Percentiles rank a stretch among this genome's conserved stretches.
phyloP scores from a whole-genome alignment of 495 filamentous ascomycete genomes.

The Aspergillus heteromorphus region DNA sequence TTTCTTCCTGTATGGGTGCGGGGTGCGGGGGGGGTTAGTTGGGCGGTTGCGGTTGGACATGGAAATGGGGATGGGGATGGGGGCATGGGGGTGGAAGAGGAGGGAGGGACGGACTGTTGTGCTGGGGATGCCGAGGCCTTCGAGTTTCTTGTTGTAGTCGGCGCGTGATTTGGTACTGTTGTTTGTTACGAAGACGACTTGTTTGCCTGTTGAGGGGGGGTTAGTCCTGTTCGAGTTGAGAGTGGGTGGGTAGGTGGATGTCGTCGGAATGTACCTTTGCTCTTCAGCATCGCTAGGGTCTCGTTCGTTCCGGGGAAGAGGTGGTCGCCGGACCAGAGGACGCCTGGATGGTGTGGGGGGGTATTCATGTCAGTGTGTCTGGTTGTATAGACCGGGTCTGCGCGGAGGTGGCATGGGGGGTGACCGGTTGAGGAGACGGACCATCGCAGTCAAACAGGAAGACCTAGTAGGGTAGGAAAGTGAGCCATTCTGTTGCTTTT shows the following conservation, averaged over 20 bases:
- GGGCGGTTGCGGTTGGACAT: background rate
- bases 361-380: constrained; percentile 13
- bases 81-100: too few species aligned
- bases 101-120: constrained; percentile 43
- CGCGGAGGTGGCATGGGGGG: background rate
- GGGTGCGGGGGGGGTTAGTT: constrained; percentile 4
- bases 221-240: background rate
- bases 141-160: constrained; percentile 88
- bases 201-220: constrained; percentile 59
- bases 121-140: constrained; percentile 72
- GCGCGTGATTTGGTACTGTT: constrained; percentile 95
- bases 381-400: background rate
- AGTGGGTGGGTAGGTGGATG: background rate
- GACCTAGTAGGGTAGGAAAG: constrained; percentile 45
- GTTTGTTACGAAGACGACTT: constrained; percentile 94
- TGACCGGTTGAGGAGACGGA: constrained; percentile 35
- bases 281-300: constrained; percentile 73
- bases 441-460: constrained; percentile 98
- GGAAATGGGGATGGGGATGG: background rate
- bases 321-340: constrained; percentile 92
- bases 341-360: too few species aligned
- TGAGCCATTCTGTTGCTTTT: background rate
- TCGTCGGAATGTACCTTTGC: constrained; percentile 52
- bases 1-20: constrained; percentile 68
- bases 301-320: constrained; percentile 78